phyloP scores from a whole-genome alignment of 306 rosid genomes.

The Lupinus albus region DNA sequence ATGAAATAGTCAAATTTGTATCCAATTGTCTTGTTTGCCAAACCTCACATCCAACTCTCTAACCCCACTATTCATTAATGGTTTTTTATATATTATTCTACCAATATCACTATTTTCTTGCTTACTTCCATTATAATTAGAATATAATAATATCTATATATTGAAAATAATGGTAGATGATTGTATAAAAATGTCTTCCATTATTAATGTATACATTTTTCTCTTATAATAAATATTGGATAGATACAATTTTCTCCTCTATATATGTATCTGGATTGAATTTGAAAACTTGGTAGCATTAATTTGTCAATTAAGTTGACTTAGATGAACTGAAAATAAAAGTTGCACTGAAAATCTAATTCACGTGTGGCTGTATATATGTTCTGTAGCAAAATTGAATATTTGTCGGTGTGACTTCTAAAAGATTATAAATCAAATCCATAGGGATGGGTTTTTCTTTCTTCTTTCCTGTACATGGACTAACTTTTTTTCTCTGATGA shows the following conservation, averaged over 20 bases:
- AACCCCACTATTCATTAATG: slow-evolving; percentile 21
- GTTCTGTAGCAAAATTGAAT: slow-evolving; percentile 1
- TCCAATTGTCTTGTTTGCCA: slow-evolving; percentile 42
- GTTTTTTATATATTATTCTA: slow-evolving; percentile 22
- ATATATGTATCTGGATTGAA: not conserved
- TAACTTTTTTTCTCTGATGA: not conserved
- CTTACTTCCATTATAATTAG: slow-evolving; percentile 36
- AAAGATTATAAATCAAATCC: slow-evolving; percentile 26
- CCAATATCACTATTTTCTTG: slow-evolving; percentile 28
- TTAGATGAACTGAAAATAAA: slow-evolving; percentile 20
- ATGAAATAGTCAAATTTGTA: slow-evolving; percentile 38
- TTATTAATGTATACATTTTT: no score
- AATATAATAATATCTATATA: no score
- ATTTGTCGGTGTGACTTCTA: slow-evolving; percentile 32
- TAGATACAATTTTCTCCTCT: slow-evolving; percentile 18
- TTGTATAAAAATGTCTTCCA: no score
- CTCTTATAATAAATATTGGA: not conserved
- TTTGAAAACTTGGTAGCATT: slow-evolving; percentile 5
- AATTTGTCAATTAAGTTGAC: slow-evolving; percentile 51
- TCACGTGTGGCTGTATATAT: slow-evolving; percentile 49
- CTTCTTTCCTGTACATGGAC: not conserved
- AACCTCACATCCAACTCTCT: slow-evolving; percentile 40
- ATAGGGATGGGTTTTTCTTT: not conserved
- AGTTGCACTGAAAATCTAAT: slow-evolving; percentile 43
- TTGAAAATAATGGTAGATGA: no score